phyloP scores from a whole-genome alignment of 306 rosid species.

The Begonia loranthoides region DNA sequence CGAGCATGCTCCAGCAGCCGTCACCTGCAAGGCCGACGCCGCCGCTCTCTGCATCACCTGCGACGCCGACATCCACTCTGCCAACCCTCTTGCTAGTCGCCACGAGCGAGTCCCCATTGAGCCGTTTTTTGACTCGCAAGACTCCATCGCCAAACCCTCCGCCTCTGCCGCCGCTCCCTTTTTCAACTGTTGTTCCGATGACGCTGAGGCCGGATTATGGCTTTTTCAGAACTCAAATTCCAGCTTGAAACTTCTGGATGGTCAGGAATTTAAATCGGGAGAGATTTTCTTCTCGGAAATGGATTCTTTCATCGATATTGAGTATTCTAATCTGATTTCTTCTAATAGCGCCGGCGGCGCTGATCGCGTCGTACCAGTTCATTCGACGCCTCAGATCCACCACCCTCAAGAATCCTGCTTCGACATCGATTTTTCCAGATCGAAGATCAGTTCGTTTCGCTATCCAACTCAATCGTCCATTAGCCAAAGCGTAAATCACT shows the following conservation, averaged over 20 bases:
- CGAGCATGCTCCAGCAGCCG: constrained; percentile 84
- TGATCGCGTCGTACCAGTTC: neutral
- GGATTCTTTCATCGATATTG: neutral
- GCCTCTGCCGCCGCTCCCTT: constrained; percentile 18
- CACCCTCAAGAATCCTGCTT: neutral
- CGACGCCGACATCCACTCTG: constrained; percentile 88
- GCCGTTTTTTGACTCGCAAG: constrained; percentile 59
- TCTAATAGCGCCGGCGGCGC: neutral
- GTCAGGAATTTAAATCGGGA: constrained; percentile 40
- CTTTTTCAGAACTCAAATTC: constrained; percentile 36
- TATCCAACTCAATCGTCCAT: neutral
- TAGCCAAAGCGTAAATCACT: neutral
- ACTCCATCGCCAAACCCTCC: constrained; percentile 35
- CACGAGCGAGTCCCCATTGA: constrained; percentile 89
- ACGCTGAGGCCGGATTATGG: constrained; percentile 29
- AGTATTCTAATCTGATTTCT: neutral
- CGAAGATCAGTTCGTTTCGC: neutral
- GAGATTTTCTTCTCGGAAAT: constrained; percentile 42
- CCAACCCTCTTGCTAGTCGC: constrained; percentile 78
- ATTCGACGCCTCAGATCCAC: neutral
- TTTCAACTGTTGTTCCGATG: constrained; percentile 16
- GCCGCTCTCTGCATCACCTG: constrained; percentile 84
- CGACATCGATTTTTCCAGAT: neutral
- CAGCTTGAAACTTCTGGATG: constrained; percentile 33
- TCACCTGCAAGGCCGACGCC: constrained; percentile 96